A percentile compares a stretch with the other conserved stretches of the same genome.
Evolutionary conservation across 116 monocot genomes (phyloP).

Genomic region (Dioscorea cayenensis): DNA sequence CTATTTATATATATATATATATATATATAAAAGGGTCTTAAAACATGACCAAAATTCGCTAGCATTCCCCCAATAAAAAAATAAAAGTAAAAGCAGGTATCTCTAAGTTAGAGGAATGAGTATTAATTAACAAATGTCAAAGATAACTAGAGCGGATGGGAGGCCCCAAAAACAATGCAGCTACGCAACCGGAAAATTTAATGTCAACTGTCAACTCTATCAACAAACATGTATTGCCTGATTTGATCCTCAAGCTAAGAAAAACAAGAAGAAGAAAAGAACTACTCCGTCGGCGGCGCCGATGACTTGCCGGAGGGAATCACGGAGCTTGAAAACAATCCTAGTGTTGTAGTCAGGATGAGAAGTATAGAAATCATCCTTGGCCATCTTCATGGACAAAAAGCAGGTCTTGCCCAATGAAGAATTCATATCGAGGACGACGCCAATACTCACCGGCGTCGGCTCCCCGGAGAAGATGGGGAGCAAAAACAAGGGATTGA

Average conservation of each 20-base stretch:
- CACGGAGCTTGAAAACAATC: not conserved
- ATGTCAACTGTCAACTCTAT: not conserved
- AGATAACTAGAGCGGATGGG: no score
- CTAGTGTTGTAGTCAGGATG: conserved; percentile 17
- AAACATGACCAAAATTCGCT: no score
- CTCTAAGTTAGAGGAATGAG: no score
- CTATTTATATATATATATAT: no score
- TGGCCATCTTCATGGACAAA: conserved; percentile 10
- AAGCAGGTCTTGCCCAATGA: not conserved
- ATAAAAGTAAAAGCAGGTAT: no score
- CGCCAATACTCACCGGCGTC: conserved; percentile 7
- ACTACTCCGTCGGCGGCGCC: conserved; percentile 14
- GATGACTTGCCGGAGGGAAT: conserved; percentile 8
- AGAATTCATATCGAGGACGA: conserved; percentile 7
- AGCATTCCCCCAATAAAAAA: no score
- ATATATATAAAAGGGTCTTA: no score
- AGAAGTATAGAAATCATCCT: conserved; percentile 20
- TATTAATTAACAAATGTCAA: no score
- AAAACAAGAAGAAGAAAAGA: not conserved
- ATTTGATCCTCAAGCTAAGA: not conserved
- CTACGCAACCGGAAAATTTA: no score
- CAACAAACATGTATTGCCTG: no score
- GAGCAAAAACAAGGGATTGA: not conserved
- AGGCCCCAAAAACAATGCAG: no score
- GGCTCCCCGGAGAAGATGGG: not conserved